phyloP scores from a whole-genome alignment of 1,284 basidiomycete species.

The Takashimella koratensis region DNA sequence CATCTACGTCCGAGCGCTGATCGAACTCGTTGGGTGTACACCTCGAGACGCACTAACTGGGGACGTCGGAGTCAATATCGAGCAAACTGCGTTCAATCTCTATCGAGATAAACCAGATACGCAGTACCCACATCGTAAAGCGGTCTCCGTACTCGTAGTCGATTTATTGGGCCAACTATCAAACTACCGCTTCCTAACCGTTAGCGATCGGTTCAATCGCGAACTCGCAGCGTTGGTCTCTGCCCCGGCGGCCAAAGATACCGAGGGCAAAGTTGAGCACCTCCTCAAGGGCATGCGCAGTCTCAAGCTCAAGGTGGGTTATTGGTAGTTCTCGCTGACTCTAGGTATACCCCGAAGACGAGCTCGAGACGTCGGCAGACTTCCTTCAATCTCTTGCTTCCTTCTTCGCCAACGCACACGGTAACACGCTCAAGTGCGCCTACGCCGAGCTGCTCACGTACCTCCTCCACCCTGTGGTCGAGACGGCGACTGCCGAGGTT shows the following conservation, averaged over 20 bases:
- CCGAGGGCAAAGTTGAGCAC: conserved; percentile 74
- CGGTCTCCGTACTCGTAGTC: conserved; percentile 75
- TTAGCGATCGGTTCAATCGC: conserved; percentile 76
- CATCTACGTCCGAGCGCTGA: conserved; percentile 79
- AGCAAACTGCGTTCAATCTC: conserved; percentile 81
- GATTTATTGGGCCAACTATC: conserved; percentile 78
- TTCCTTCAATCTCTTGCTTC: conserved; percentile 80
- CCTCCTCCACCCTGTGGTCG: conserved; percentile 82
- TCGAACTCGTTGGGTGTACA: conserved; percentile 68
- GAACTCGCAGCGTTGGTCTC: conserved; percentile 73
- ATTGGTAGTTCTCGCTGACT: background rate
- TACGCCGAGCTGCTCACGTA: conserved; percentile 80
- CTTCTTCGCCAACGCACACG: conserved; percentile 80
- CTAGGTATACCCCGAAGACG: conserved; percentile 87
- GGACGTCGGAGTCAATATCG: conserved; percentile 68
- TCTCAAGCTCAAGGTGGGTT: conserved; percentile 69
- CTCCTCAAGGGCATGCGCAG: conserved; percentile 72
- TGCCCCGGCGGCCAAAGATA: conserved; percentile 70
- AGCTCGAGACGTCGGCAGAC: conserved; percentile 90
- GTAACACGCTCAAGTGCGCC: conserved; percentile 73
- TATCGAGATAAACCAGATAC: conserved; percentile 65
- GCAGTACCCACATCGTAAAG: conserved; percentile 61
- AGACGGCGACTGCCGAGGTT: conserved; percentile 93
- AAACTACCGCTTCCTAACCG: conserved; percentile 75
- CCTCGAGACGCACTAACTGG: conserved; percentile 73